A percentile compares a stretch with the other conserved stretches of the same genome.
Conservation (phyloP, 306 rosid species). For the Astragalus glycyphyllos region DNA sequence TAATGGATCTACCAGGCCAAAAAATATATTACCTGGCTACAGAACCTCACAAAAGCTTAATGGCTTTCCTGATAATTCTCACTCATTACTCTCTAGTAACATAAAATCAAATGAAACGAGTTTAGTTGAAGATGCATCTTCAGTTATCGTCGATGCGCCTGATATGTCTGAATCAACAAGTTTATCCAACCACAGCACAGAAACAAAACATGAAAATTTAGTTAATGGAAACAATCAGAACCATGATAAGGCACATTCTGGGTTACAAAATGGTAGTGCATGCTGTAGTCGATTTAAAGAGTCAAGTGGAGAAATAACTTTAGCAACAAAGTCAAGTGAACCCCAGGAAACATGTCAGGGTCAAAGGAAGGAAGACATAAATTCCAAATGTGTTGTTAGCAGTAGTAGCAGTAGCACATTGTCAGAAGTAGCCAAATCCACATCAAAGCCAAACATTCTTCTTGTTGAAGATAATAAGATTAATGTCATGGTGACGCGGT, state of each 20-base stretch:
- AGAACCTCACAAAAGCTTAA: conserved; percentile 60
- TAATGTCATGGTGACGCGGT: conserved; percentile 86
- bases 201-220: conserved; percentile 44
- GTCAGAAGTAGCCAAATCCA: conserved; percentile 46
- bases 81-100: conserved; percentile 47
- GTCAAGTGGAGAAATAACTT: conserved; percentile 40
- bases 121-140: conserved; percentile 55
- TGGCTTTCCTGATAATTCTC: conserved; percentile 51
- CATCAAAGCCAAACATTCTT: conserved; percentile 70
- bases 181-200: conserved; percentile 42
- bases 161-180: conserved; percentile 54
- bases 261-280: conserved; percentile 45
- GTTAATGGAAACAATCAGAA: conserved; percentile 32
- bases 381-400: conserved; percentile 39
- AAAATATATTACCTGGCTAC: conserved; percentile 57
- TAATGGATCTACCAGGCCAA: conserved; percentile 64
- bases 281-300: conserved; percentile 46
- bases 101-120: conserved; percentile 43
- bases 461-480: conserved; percentile 95
- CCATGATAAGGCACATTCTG: conserved; percentile 43
- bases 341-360: conserved; percentile 44
- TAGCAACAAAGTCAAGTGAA: conserved; percentile 43
- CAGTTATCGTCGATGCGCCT: conserved; percentile 45
- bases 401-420: conserved; percentile 37
- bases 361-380: conserved; percentile 52